Base-by-base conservation (phyloP, 441 rosid genomes). In the Adansonia gregorii region DNA sequence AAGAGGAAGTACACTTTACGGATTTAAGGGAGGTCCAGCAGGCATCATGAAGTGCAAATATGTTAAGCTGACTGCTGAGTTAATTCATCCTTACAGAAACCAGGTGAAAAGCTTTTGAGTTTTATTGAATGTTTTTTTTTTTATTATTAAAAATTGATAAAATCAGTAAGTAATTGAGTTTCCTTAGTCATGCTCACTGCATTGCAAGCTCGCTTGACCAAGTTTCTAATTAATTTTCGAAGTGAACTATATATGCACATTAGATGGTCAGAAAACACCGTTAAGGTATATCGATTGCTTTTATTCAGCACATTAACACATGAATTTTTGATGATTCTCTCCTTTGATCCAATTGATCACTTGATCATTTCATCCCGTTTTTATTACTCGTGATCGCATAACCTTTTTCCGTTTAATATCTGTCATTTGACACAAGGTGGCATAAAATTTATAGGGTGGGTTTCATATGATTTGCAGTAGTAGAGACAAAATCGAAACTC, bases 401-500 rank as follows among this genome's bases (percentile, higher is more conserved):
- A 15, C 56, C 61, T 56, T 17, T 56, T 56, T 0, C 61, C 19
- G 61, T 0, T 24, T 52, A 19, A 8, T 59, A 22, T 27, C 65
- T 59, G 2, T 59, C 17, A 64, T 64, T 27, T 71, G 74, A 71
- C 27, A 27, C 46, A 35, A 27, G 61, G 31, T 55, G 65, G 63
- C 39, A 35, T 10, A 24, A 17, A 3, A 35, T 35, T 72, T 72
- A 11, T 79, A 95, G 98, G 99, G 99, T 84, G 99, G 99, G 22
- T 95, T 95, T 74, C 97, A 94, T 86, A 94, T 95, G 99, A 91
- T 95, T 76, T 87, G 95, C 85, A 95, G 99, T 89, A 97, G 99
- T 69, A 86, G 99, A 82, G 98, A 94, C 89, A 95, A 95, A 81
- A 95, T 94, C 77, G 98, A 95, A 87, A 90, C 94, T 70, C 97